Evolutionary conservation across 2,329 filamentous ascomycete species (phyloP).

Genomic region (Sporothrix dimorphospora): DNA sequence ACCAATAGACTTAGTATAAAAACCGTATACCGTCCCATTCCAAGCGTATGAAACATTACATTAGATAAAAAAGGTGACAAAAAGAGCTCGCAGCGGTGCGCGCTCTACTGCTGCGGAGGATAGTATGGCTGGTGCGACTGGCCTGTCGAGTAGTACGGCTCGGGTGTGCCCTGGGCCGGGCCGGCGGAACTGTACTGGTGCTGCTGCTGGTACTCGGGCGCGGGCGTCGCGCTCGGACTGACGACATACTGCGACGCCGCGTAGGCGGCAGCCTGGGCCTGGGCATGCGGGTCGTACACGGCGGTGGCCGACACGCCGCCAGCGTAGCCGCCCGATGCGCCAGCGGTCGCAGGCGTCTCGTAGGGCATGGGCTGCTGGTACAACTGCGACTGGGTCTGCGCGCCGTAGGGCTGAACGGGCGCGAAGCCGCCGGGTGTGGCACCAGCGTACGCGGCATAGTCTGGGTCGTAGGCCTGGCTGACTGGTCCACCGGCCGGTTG

Average conservation of each 20-base stretch:
- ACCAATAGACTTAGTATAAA: background rate
- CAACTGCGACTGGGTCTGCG: background rate
- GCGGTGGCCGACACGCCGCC: background rate
- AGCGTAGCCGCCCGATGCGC: background rate
- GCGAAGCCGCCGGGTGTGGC: background rate
- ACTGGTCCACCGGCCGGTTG: conserved; percentile 27
- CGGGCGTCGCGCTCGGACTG: background rate
- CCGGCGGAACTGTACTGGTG: background rate
- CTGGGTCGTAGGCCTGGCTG: background rate
- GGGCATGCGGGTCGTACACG: conserved; percentile 12
- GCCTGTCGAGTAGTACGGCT: conserved; percentile 8
- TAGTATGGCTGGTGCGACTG: conserved; percentile 24
- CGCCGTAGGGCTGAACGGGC: background rate
- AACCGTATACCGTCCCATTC: background rate
- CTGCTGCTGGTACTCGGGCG: conserved; percentile 21
- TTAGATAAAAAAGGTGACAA: background rate
- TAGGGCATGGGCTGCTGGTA: conserved; percentile 16
- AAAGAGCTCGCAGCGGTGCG: background rate
- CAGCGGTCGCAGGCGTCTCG: background rate
- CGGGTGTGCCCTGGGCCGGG: conserved; percentile 6
- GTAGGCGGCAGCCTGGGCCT: background rate
- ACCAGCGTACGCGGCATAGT: background rate
- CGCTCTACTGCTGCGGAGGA: conserved; percentile 8
- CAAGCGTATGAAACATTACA: background rate
- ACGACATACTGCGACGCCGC: background rate